These are phyloP conservation scores for Lunasporangiospora selenospora DNA, from an alignment of 192 early-diverging fungal species.

Conservation along the genomic window DNA sequence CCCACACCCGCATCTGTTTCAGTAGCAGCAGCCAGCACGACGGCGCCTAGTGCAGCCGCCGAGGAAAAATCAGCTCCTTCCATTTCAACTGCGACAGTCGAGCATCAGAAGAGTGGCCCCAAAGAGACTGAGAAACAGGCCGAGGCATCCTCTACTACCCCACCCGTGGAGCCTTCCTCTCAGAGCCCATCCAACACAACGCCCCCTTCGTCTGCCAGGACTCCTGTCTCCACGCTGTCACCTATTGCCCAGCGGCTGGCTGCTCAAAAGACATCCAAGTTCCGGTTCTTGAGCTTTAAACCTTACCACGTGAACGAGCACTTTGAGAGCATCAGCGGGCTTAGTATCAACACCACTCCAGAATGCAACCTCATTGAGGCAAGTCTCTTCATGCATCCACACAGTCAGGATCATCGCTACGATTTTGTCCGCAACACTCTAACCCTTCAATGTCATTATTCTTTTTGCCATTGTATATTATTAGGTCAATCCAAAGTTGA, in stretches of 20 bases:
- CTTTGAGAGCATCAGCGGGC: conserved; percentile 66
- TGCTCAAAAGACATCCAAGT: conserved; percentile 47
- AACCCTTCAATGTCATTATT: too few species aligned
- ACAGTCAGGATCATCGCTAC: too few species aligned
- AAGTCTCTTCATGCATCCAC: not conserved
- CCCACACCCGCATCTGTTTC: not conserved
- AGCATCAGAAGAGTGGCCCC: not conserved
- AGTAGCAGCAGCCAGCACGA: not conserved
- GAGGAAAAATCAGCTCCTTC: conserved; percentile 1
- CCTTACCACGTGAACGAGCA: conserved; percentile 65
- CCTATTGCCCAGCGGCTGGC: conserved; percentile 54
- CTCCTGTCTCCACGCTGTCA: conserved; percentile 47
- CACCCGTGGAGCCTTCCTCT: too few species aligned
- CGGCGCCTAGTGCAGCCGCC: conserved; percentile 1
- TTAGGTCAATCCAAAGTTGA: conserved; percentile 61
- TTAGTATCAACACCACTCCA: conserved; percentile 59
- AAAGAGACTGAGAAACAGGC: not conserved
- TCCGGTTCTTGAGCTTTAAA: conserved; percentile 67
- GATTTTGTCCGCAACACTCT: too few species aligned
- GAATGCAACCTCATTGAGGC: conserved; percentile 68
- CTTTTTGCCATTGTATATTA: conserved; percentile 5
- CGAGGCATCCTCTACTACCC: too few species aligned
- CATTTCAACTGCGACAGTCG: not conserved
- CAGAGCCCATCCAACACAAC: too few species aligned
- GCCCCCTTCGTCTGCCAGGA: conserved; percentile 12